A percentile compares a stretch with the other conserved stretches of the same genome.
These are phyloP conservation scores for Carex littledalei DNA, from an alignment of 176 grass and related monocot genomes.

Conservation along the genomic window DNA sequence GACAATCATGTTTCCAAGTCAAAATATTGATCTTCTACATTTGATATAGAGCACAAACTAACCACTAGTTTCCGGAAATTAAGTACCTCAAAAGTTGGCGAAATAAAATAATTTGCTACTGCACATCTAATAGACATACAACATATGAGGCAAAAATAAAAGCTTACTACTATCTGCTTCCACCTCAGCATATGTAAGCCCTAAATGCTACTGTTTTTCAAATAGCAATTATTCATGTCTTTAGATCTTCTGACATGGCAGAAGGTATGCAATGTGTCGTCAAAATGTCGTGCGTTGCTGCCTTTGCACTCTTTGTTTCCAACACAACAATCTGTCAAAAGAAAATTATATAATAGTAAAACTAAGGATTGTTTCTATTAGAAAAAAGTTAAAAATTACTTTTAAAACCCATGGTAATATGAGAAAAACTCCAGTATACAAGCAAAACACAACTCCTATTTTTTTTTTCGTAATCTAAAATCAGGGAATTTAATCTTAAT, in stretches of 20 bases:
- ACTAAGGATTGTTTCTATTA: not conserved
- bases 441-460: not conserved
- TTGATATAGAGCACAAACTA: not conserved
- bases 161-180: not conserved
- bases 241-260: constrained; percentile 80
- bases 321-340: constrained; percentile 71
- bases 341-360: not conserved
- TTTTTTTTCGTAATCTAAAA: not conserved
- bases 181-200: not conserved
- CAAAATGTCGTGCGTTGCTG: constrained; percentile 79
- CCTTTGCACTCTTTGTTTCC: constrained; percentile 74
- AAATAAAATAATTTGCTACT: constrained; percentile 17
- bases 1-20: not conserved
- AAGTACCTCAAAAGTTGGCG: not conserved
- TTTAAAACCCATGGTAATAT: not conserved
- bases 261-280: constrained; percentile 94
- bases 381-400: not conserved
- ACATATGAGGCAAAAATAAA: not conserved
- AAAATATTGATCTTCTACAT: not conserved
- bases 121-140: constrained; percentile 18
- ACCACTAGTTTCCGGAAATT: not conserved
- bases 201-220: constrained; percentile 5
- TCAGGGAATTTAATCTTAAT: not conserved
- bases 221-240: constrained; percentile 32
- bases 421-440: not conserved